A percentile compares a stretch with the other conserved stretches of the same genome.
phyloP scores from a whole-genome alignment of 1,284 basidiomycete genomes.

The Pseudozyma hubeiensis region DNA sequence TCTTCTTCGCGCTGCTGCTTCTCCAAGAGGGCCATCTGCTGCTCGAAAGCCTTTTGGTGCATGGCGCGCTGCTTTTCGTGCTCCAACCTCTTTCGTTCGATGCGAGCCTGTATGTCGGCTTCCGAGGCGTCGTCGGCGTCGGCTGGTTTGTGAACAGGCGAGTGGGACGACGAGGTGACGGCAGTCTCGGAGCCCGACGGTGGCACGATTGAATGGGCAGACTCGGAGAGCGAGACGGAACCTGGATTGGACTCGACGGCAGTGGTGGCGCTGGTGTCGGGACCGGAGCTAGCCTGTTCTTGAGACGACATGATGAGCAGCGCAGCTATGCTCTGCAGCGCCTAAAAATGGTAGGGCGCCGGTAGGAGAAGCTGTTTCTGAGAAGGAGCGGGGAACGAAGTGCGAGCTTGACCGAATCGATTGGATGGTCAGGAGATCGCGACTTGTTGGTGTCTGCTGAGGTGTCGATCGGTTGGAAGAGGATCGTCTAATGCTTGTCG shows the following conservation, averaged over 20 bases:
- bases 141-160: slow-evolving; percentile 13
- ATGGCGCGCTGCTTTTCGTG: slow-evolving; percentile 58
- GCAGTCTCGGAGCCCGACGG: slow-evolving; percentile 27
- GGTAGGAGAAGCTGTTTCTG: no score
- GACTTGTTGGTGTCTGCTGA: slow-evolving; percentile 2
- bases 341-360: not conserved
- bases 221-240: slow-evolving; percentile 46
- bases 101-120: slow-evolving; percentile 47
- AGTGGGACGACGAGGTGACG: slow-evolving; percentile 27
- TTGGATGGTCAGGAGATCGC: no score
- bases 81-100: slow-evolving; percentile 57
- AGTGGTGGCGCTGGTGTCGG: slow-evolving; percentile 7
- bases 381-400: no score
- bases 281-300: slow-evolving; percentile 13
- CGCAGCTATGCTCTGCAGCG: not conserved
- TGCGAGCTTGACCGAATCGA: not conserved
- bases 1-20: slow-evolving; percentile 59
- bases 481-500: slow-evolving; percentile 23
- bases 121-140: slow-evolving; percentile 25
- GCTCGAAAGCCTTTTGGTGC: slow-evolving; percentile 57
- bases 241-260: slow-evolving; percentile 31
- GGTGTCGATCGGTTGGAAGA: not conserved
- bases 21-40: slow-evolving; percentile 56
- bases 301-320: slow-evolving; percentile 22
- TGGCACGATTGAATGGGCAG: slow-evolving; percentile 37